Percentiles rank a stretch among this genome's conserved stretches.
Evolutionary conservation across 2,329 filamentous ascomycete genomes (phyloP).

Genomic region (Penicillium sclerotigenum): DNA sequence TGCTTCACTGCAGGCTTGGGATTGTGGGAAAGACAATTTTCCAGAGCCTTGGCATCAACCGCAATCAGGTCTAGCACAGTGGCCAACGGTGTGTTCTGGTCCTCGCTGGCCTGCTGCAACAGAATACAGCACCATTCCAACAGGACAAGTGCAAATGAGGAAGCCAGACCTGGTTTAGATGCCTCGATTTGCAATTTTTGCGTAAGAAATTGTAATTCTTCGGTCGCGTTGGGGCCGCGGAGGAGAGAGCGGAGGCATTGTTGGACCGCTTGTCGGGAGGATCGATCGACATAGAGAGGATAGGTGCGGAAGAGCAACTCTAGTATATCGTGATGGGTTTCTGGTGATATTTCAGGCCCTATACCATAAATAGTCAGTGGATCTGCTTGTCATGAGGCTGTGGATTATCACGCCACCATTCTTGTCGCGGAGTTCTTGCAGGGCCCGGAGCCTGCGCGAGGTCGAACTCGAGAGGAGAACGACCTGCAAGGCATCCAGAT

Average conservation of each 20-base stretch:
- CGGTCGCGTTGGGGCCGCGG: conserved; percentile 53
- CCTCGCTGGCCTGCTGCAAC: conserved; percentile 66
- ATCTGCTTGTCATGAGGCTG: neutral
- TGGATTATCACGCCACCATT: conserved; percentile 33
- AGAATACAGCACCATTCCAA: conserved; percentile 85
- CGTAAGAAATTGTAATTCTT: conserved; percentile 56
- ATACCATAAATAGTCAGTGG: conserved; percentile 14
- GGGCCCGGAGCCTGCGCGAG: conserved; percentile 39
- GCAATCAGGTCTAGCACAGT: conserved; percentile 60
- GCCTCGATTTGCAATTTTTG: conserved; percentile 68
- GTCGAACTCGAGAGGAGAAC: conserved; percentile 45
- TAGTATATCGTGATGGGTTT: conserved; percentile 51
- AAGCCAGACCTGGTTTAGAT: conserved; percentile 71
- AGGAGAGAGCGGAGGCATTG: conserved; percentile 71
- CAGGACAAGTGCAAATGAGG: conserved; percentile 79
- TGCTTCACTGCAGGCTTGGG: conserved; percentile 64
- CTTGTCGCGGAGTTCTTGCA: conserved; percentile 46
- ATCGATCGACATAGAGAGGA: conserved; percentile 78
- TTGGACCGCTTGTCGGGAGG: conserved; percentile 79
- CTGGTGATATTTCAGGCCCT: conserved; percentile 35
- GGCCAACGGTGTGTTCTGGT: conserved; percentile 63
- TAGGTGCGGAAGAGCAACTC: conserved; percentile 82
- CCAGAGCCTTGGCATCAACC: conserved; percentile 69
- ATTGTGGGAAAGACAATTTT: conserved; percentile 68
- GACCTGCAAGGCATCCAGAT: conserved; percentile 39